A percentile compares a stretch with the other conserved stretches of the same genome.
Conservation (phyloP, 352 stramenopile species). For the Phytophthora cryptogea region DNA sequence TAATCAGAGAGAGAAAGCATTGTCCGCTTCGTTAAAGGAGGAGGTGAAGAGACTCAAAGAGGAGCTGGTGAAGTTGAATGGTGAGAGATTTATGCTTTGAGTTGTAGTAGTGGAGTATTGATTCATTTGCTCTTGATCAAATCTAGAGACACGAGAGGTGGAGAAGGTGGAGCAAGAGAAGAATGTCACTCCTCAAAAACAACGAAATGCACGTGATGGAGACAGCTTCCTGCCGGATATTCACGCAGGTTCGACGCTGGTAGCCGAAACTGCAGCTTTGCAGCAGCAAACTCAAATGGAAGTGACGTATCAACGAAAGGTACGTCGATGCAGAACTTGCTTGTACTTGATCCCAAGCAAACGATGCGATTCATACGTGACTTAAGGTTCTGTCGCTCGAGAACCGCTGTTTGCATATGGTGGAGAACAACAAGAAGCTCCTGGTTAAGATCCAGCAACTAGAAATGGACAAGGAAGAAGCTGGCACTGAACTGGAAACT, state of each 20-base stretch:
- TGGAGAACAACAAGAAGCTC: slow-evolving; percentile 76
- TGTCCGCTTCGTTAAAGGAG: slow-evolving; percentile 42
- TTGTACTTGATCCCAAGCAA: background rate
- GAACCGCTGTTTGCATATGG: slow-evolving; percentile 58
- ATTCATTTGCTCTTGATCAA: background rate
- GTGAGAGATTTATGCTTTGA: slow-evolving; percentile 12
- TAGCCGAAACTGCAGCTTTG: slow-evolving; percentile 39
- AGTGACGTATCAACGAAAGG: slow-evolving; percentile 68
- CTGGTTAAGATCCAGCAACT: slow-evolving; percentile 66
- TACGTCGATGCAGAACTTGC: slow-evolving; percentile 15
- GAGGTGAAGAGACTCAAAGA: slow-evolving; percentile 40
- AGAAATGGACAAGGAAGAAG: slow-evolving; percentile 54
- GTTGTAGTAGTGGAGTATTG: background rate
- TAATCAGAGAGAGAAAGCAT: slow-evolving; percentile 55
- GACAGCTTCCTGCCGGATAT: slow-evolving; percentile 51
- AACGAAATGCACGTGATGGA: slow-evolving; percentile 29
- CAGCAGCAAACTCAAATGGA: slow-evolving; percentile 77
- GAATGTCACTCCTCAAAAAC: slow-evolving; percentile 26
- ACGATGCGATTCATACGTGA: background rate
- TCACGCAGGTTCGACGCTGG: slow-evolving; percentile 21
- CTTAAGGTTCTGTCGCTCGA: slow-evolving; percentile 62
- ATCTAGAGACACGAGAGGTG: slow-evolving; percentile 44
- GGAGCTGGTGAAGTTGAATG: slow-evolving; percentile 42
- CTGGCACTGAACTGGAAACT: slow-evolving; percentile 34
- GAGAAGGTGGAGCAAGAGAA: slow-evolving; percentile 62